These are phyloP conservation scores for Thelonectria blattea DNA, from an alignment of 2,329 filamentous ascomycete genomes.

Conservation along the genomic window DNA sequence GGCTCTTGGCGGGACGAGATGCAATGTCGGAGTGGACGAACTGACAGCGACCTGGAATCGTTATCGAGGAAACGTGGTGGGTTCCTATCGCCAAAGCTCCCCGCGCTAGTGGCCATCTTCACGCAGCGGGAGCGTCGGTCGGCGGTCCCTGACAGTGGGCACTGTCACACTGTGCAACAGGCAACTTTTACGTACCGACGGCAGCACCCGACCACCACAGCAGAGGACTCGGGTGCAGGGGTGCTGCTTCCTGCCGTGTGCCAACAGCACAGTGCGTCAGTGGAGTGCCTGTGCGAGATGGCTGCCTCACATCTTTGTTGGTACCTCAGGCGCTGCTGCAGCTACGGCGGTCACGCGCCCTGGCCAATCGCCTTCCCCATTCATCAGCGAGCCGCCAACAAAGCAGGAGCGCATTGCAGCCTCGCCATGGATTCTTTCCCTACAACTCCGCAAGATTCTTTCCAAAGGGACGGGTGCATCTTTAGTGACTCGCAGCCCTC, in stretches of 20 bases:
- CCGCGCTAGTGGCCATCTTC: slow-evolving; percentile 26
- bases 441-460: slow-evolving; percentile 9
- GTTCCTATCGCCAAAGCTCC: slow-evolving; percentile 28
- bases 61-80: slow-evolving; percentile 36
- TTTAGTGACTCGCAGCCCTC: slow-evolving; percentile 1
- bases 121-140: not conserved
- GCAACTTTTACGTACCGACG: not conserved
- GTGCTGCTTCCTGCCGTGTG: not conserved
- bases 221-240: no score
- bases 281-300: no score
- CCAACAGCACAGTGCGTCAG: no score
- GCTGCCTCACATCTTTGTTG: no score
- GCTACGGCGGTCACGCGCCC: slow-evolving; percentile 14
- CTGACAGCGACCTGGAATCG: not conserved
- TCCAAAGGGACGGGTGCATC: slow-evolving; percentile 7
- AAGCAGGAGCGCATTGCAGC: slow-evolving; percentile 19
- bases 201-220: no score
- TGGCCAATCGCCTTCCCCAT: slow-evolving; percentile 29
- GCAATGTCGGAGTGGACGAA: slow-evolving; percentile 4
- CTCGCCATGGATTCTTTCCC: slow-evolving; percentile 27
- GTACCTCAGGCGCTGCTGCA: not conserved
- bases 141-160: not conserved
- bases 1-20: slow-evolving; percentile 1
- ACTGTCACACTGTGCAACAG: not conserved
- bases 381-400: slow-evolving; percentile 15